Conservation (phyloP, 2,329 filamentous ascomycete species). For the Davidsoniella australis region DNA sequence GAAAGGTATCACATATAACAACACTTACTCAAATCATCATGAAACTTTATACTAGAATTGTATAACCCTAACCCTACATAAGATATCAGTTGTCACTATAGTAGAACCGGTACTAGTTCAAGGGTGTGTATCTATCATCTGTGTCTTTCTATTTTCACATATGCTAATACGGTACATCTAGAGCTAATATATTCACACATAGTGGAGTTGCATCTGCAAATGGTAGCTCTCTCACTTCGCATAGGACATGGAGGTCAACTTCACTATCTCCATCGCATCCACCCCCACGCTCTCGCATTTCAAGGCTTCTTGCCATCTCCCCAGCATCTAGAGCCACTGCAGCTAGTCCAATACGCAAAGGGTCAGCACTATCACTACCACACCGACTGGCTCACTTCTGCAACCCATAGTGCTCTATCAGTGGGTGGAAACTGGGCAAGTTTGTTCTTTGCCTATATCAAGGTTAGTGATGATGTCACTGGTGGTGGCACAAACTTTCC, state of each 20-base stretch:
- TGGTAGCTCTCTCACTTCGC: constrained; percentile 20
- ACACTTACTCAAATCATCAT: too few relatives aligned
- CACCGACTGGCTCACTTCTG: constrained; percentile 32
- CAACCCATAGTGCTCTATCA: constrained; percentile 20
- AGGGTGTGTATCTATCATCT: constrained; percentile 21
- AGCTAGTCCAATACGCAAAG: constrained; percentile 29
- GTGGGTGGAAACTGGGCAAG: constrained; percentile 27
- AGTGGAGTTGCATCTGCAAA: constrained; percentile 24
- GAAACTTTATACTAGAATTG: too few relatives aligned
- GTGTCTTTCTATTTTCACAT: background rate
- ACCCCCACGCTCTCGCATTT: constrained; percentile 28
- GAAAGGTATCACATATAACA: background rate
- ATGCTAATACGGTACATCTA: constrained; percentile 16
- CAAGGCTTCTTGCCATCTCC: constrained; percentile 24
- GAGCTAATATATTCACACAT: constrained; percentile 25
- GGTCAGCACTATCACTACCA: constrained; percentile 32
- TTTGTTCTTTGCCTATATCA: constrained; percentile 32
- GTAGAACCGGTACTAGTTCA: constrained; percentile 26
- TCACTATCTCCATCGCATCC: constrained; percentile 27
- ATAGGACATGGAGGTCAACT: constrained; percentile 30
- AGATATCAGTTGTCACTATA: constrained; percentile 15
- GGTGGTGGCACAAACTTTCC: constrained; percentile 34
- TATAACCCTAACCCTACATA: too few relatives aligned
- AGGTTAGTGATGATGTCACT: constrained; percentile 22
- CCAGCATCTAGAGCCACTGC: constrained; percentile 27